Percentiles rank a stretch among this genome's conserved stretches.
phyloP scores from a whole-genome alignment of 1,284 basidiomycete species.

The Gymnopus androsaceus region DNA sequence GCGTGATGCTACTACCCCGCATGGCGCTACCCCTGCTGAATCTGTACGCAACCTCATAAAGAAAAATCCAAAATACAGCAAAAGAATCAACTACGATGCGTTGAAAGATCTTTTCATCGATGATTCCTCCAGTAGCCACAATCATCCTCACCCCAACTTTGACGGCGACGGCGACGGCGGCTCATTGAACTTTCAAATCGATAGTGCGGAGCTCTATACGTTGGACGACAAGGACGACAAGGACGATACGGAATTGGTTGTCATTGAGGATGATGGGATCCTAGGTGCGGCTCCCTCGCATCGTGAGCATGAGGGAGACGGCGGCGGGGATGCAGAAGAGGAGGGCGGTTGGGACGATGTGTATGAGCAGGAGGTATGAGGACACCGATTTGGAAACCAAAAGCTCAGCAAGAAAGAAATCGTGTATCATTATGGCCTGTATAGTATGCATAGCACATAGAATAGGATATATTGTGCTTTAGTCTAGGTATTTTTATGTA shows the following conservation, averaged over 20 bases:
- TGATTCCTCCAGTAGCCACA: conserved; percentile 35
- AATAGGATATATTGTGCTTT: too few relatives aligned
- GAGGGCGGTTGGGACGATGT: conserved; percentile 41
- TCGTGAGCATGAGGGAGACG: conserved; percentile 27
- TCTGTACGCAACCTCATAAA: conserved; percentile 79
- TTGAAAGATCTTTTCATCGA: conserved; percentile 76
- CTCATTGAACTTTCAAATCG: conserved; percentile 43
- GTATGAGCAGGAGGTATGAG: conserved; percentile 44
- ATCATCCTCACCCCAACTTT: conserved; percentile 9
- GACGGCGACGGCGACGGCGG: background rate
- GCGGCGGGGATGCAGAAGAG: conserved; percentile 43
- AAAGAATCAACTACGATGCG: conserved; percentile 88
- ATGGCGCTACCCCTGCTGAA: conserved; percentile 76
- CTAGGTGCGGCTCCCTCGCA: conserved; percentile 24
- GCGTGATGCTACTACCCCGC: conserved; percentile 71
- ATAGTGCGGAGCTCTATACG: conserved; percentile 51
- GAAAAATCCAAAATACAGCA: conserved; percentile 83
- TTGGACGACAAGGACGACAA: conserved; percentile 42
- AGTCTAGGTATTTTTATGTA: too few relatives aligned
- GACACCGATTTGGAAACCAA: too few relatives aligned
- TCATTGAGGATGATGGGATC: conserved; percentile 41
- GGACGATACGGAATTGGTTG: conserved; percentile 47
- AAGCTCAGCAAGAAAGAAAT: too few relatives aligned
- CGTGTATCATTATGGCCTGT: too few relatives aligned
- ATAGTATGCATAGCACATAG: too few relatives aligned